These are phyloP conservation scores for Sphagnum contortum DNA, from an alignment of 225 moss, liverwort and hornwort species.

Conservation along the genomic window DNA sequence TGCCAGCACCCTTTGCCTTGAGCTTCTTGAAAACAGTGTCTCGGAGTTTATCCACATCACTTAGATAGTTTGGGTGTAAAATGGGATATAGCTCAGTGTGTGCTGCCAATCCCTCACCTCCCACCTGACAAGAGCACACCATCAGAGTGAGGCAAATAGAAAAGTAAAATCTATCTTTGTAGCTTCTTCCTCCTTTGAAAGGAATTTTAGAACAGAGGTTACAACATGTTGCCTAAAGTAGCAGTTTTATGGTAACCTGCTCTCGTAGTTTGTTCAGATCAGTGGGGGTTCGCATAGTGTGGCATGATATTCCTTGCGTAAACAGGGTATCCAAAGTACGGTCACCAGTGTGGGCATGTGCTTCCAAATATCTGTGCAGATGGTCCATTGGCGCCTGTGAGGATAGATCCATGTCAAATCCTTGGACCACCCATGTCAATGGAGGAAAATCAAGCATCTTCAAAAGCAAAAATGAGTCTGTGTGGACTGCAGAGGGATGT, in stretches of 20 bases:
- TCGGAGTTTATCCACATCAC: slow-evolving; percentile 58
- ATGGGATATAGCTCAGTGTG: slow-evolving; percentile 60
- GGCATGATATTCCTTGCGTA: slow-evolving; percentile 78
- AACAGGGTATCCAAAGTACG: slow-evolving; percentile 90
- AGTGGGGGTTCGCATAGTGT: slow-evolving; percentile 82
- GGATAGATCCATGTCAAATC: slow-evolving; percentile 84
- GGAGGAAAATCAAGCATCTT: slow-evolving; percentile 88
- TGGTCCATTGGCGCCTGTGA: slow-evolving; percentile 74
- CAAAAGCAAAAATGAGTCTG: slow-evolving; percentile 67
- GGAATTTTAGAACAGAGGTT: too few species aligned
- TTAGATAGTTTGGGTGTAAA: slow-evolving; percentile 73
- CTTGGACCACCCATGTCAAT: slow-evolving; percentile 96
- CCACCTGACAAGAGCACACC: slow-evolving; percentile 28
- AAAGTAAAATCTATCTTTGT: background rate
- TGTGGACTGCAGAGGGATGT: slow-evolving; percentile 52
- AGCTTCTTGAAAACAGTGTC: slow-evolving; percentile 56
- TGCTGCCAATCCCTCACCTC: slow-evolving; percentile 82
- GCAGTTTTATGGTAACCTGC: slow-evolving; percentile 21
- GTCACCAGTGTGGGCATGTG: slow-evolving; percentile 89
- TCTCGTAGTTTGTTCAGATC: slow-evolving; percentile 84
- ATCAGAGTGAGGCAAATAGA: background rate
- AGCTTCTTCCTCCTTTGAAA: too few species aligned
- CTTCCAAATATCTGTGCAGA: slow-evolving; percentile 82
- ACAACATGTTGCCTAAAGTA: too few species aligned
- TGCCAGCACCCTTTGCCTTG: slow-evolving; percentile 50